phyloP scores from a whole-genome alignment of 495 filamentous ascomycete genomes.

The Acidomyces sp. region DNA sequence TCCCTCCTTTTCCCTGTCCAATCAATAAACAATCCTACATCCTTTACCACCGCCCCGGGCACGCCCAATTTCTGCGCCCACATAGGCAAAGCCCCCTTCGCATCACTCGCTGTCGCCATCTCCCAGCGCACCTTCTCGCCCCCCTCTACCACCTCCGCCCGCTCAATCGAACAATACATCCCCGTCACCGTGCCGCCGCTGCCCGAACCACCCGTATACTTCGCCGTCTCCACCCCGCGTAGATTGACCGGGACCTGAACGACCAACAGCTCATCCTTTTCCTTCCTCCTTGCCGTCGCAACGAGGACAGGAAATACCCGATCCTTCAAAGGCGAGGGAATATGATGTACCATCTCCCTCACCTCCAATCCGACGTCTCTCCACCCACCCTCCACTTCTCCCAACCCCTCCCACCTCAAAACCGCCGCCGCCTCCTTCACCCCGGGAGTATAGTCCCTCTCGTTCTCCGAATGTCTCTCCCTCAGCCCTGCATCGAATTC shows the following conservation, averaged over 20 bases:
- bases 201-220: conserved; percentile 6
- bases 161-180: conserved; percentile 51
- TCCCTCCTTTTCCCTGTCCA: conserved; percentile 37
- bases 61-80: conserved; percentile 56
- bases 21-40: conserved; percentile 54
- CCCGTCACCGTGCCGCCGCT: conserved; percentile 6
- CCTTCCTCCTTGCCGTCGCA: conserved; percentile 26
- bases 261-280: conserved; percentile 18
- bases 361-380: conserved; percentile 38
- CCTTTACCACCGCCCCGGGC: conserved; percentile 52
- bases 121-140: conserved; percentile 44
- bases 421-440: conserved; percentile 43
- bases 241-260: conserved; percentile 33
- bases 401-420: conserved; percentile 41
- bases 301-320: conserved; percentile 44
- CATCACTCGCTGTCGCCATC: conserved; percentile 44
- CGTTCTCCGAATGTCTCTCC: conserved; percentile 50
- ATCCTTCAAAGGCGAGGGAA: conserved; percentile 37
- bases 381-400: conserved; percentile 31
- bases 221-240: conserved; percentile 29
- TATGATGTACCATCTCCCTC: conserved; percentile 39
- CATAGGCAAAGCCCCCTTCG: conserved; percentile 40
- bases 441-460: conserved; percentile 58
- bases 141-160: conserved; percentile 31
- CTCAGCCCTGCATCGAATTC: conserved; percentile 53